Percentiles rank a stretch among this genome's conserved stretches.
phyloP scores from a whole-genome alignment of 106 monocot genomes.

The Allium sativum region DNA sequence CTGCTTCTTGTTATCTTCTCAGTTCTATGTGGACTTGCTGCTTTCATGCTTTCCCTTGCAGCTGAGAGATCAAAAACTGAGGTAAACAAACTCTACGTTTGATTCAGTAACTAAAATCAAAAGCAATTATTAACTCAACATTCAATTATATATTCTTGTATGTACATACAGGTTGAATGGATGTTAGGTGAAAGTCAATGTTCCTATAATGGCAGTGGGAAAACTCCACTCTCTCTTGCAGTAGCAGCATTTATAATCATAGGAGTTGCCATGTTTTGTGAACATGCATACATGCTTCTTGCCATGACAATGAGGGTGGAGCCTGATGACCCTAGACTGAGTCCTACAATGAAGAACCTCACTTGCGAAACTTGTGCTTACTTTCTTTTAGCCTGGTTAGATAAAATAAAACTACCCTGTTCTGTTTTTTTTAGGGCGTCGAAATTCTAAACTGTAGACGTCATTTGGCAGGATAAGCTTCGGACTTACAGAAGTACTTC shows the following conservation, averaged over 20 bases:
- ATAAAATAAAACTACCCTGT: not conserved
- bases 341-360: constrained; percentile 16
- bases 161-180: constrained; percentile 33
- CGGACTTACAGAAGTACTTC: constrained; percentile 62
- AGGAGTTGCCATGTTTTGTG: constrained; percentile 57
- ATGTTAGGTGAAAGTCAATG: constrained; percentile 29
- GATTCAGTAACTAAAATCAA: too few species aligned
- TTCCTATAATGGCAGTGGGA: constrained; percentile 57
- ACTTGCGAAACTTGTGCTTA: constrained; percentile 47
- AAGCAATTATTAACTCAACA: not conserved
- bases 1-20: constrained; percentile 59
- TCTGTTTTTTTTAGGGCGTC: not conserved
- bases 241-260: constrained; percentile 58
- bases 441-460: not conserved
- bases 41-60: constrained; percentile 70
- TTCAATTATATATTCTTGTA: not conserved
- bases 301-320: constrained; percentile 25
- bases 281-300: constrained; percentile 72
- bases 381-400: constrained; percentile 66
- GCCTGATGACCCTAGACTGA: constrained; percentile 6
- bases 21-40: constrained; percentile 49
- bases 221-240: constrained; percentile 35
- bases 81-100: constrained; percentile 18
- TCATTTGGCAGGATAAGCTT: constrained; percentile 51
- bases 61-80: constrained; percentile 72